Base-by-base conservation (phyloP, 768 basidiomycete genomes). In the Piloderma croceum region DNA sequence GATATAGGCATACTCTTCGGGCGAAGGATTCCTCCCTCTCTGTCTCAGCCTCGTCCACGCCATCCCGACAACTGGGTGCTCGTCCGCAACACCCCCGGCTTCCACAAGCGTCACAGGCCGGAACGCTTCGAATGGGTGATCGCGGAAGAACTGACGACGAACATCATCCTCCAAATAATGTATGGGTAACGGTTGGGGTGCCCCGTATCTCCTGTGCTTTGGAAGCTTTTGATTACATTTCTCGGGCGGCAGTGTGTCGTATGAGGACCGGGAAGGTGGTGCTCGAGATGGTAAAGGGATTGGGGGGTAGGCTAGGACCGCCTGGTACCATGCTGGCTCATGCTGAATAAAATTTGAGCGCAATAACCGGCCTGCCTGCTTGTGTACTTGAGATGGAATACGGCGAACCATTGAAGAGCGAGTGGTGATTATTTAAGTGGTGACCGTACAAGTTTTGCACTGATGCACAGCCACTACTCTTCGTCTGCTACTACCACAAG, bases 71-170 rank as follows among this genome's bases (percentile, higher is more conserved):
- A 85, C 54, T 12, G 72, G 70, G 52, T 83, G 77, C 31, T 74
- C 67, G 15, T 70, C 64, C 53, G 74, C 70, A 36, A 88, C 68
- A 13, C 58, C 59, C 15, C 68, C 77, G 12, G 70, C 71, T 63
- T 99, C 96, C 0, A 88, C 77, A 38, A 99, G 59, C 9, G 76
- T 80, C 7, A 71, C 69, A 2, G 90, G 80, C 31, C 93, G 73
- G 62, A 93, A 87, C 2, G 90, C 84, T 65, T 99, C 93, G 56
- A 96, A 96, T 6, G 96, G 92, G 59, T 96, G 93, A 67, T 99
- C 96, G 31, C 71, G 70, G 69, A 93, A 98, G 71, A 99, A 98
- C 59, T 89, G 88, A 40, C 79, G 71, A 24, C 96, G 80, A 43
- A 98, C 68, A 46, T 76, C 70, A 60, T 99, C 96, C 57, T 94